Evolutionary conservation across 148 eudicot genomes (phyloP).

Genomic region (Diospyros kaki): DNA sequence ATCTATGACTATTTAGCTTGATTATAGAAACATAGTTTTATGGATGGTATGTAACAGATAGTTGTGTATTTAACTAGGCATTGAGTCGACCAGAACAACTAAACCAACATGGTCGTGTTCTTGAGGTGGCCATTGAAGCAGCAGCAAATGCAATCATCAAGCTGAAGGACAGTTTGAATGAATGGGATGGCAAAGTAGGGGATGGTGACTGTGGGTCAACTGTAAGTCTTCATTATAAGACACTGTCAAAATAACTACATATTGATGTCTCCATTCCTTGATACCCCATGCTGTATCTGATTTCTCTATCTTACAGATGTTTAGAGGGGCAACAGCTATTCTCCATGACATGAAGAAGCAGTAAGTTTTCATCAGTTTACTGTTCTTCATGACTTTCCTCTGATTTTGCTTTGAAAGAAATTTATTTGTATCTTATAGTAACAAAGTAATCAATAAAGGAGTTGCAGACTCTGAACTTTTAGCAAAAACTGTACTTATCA

Average conservation of each 20-base stretch:
- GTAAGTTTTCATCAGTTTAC: slow-evolving; percentile 36
- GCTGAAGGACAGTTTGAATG: slow-evolving; percentile 74
- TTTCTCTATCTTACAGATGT: slow-evolving; percentile 61
- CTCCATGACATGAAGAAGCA: slow-evolving; percentile 77
- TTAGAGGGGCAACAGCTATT: slow-evolving; percentile 82
- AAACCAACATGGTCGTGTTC: slow-evolving; percentile 53
- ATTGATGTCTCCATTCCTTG: slow-evolving; percentile 3
- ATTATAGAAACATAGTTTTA: too few relatives aligned
- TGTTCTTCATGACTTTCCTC: slow-evolving; percentile 4
- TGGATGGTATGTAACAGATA: not conserved
- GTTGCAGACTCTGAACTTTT: not conserved
- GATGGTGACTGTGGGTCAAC: slow-evolving; percentile 99
- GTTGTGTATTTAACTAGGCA: slow-evolving; percentile 32
- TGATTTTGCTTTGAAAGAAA: not conserved
- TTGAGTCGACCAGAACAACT: slow-evolving; percentile 66
- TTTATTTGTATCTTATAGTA: not conserved
- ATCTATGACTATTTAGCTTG: not conserved
- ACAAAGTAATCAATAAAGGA: not conserved
- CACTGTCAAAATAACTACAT: not conserved
- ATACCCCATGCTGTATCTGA: slow-evolving; percentile 14
- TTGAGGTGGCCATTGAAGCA: slow-evolving; percentile 87
- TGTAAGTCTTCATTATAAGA: slow-evolving; percentile 36
- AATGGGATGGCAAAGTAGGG: slow-evolving; percentile 96
- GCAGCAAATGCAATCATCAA: slow-evolving; percentile 64
- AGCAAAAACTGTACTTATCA: not conserved